Evolutionary conservation across 306 rosid species (phyloP), one percentile per base, ranked within the genome.

Genomic region (Canavalia gladiata): DNA sequence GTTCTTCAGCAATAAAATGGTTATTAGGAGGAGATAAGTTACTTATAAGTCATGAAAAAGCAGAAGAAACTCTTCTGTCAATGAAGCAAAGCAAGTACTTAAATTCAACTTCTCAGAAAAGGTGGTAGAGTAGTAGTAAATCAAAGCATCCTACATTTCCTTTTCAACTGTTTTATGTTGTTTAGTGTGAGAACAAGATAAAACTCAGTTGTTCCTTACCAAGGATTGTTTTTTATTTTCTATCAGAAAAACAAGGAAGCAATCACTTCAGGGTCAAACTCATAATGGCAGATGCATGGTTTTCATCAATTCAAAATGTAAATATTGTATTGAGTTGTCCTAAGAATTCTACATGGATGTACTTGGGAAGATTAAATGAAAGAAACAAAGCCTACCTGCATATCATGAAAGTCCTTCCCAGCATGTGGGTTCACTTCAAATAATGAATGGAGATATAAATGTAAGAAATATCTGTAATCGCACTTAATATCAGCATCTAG

Each of bases 381-480:
- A 79, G 71, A 60, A 87, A 55, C 31, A 11, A 54, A 55, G 68
- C 28, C 51, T 86, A 93, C 97, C 97, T 91, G 97, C 90, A 93
- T 82, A 73, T 93, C 93, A 81, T 93, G 97, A 84, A 83, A 93
- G 64, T 91, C 97, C 87, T 74, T 93, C 78, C 97, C 97, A 55
- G 89, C 90, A 80, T 91, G 92, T 63, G 97, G 92, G 49, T 88
- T 85, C 59, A 85, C 94, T 90, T 87, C 97, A 87, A 91, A 93
- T 79, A 93, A 83, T 35, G 96, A 83, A 85, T 93, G 96, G 87
- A 93, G 89, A 85, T 93, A 93, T 37, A 80, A 82, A 74, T 93
- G 92, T 87, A 93, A 86, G 84, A 88, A 93, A 83, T 87, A 90
- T 88, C 90, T 85, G 80, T 78, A 80, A 74, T 93, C 92, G 50